phyloP scores from a whole-genome alignment of 768 basidiomycete species.

The Calocybe gangraenosa region DNA sequence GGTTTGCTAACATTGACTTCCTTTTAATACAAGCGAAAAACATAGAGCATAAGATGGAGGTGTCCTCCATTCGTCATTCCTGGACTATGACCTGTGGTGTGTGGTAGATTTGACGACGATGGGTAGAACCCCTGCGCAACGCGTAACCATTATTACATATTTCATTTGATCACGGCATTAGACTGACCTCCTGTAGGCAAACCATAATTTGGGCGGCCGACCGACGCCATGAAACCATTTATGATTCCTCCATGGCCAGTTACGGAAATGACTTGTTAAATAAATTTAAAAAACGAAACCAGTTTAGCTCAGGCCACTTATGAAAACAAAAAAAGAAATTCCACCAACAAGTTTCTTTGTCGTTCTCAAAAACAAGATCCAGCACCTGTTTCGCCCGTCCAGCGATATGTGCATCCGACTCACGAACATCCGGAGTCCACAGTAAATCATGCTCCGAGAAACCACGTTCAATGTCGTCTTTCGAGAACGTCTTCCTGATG shows the following conservation, averaged over 20 bases:
- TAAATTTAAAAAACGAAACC: not conserved
- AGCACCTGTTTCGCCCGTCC: constrained; percentile 47
- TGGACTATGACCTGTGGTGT: too few relatives aligned
- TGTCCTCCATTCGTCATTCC: too few relatives aligned
- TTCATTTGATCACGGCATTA: not conserved
- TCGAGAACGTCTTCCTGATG: constrained; percentile 46
- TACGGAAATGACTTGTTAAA: constrained; percentile 54
- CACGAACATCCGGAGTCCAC: constrained; percentile 54
- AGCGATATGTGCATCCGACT: constrained; percentile 42
- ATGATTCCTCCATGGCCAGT: constrained; percentile 66
- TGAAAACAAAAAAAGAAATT: constrained; percentile 8
- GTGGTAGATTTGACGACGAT: constrained; percentile 10
- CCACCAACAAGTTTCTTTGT: constrained; percentile 43
- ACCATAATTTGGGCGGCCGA: constrained; percentile 39
- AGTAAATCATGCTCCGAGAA: constrained; percentile 62
- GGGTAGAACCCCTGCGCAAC: constrained; percentile 12
- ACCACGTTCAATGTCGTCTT: constrained; percentile 49
- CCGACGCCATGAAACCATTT: constrained; percentile 44
- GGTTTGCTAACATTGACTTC: too few relatives aligned
- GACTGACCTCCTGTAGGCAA: constrained; percentile 63
- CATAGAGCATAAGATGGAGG: too few relatives aligned
- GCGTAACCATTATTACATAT: not conserved
- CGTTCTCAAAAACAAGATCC: constrained; percentile 49
- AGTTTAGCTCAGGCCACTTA: not conserved
- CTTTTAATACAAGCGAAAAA: too few relatives aligned